Conservation (phyloP, 1,284 basidiomycete genomes). For the Ceratobasidium papillatum region DNA sequence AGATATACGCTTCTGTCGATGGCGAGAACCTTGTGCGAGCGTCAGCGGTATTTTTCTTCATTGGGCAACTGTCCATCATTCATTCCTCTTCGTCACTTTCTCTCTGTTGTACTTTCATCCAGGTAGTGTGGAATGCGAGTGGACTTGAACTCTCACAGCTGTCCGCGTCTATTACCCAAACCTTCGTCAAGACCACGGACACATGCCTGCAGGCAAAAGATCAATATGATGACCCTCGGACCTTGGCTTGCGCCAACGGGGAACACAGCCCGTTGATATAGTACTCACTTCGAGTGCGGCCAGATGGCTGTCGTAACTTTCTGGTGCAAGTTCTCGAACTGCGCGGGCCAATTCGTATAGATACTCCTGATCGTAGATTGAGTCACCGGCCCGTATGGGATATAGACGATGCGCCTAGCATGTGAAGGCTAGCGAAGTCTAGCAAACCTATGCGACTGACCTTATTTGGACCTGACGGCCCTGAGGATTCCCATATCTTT, state of each 20-base stretch:
- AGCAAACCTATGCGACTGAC: constrained; percentile 51
- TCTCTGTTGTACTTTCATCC: constrained; percentile 27
- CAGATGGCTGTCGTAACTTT: constrained; percentile 79
- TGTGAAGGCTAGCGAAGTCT: constrained; percentile 25
- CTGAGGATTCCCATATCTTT: constrained; percentile 75
- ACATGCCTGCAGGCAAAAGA: constrained; percentile 12
- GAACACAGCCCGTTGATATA: constrained; percentile 43
- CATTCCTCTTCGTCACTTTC: constrained; percentile 7
- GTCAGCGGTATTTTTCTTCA: not conserved
- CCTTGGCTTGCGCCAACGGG: constrained; percentile 37
- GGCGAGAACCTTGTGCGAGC: constrained; percentile 17
- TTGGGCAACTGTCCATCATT: constrained; percentile 7
- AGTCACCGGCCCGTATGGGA: not conserved
- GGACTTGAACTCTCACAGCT: constrained; percentile 30
- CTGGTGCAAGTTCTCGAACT: constrained; percentile 72
- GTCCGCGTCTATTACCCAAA: constrained; percentile 20
- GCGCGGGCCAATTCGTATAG: constrained; percentile 75
- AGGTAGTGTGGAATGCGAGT: constrained; percentile 35
- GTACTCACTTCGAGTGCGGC: constrained; percentile 71
- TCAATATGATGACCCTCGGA: constrained; percentile 32
- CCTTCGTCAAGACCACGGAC: constrained; percentile 37
- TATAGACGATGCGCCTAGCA: not conserved
- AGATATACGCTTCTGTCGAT: not conserved
- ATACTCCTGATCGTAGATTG: constrained; percentile 67
- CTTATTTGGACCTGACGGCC: constrained; percentile 87